phyloP scores from a whole-genome alignment of 495 filamentous ascomycete species.

The Daldinia vernicosa region DNA sequence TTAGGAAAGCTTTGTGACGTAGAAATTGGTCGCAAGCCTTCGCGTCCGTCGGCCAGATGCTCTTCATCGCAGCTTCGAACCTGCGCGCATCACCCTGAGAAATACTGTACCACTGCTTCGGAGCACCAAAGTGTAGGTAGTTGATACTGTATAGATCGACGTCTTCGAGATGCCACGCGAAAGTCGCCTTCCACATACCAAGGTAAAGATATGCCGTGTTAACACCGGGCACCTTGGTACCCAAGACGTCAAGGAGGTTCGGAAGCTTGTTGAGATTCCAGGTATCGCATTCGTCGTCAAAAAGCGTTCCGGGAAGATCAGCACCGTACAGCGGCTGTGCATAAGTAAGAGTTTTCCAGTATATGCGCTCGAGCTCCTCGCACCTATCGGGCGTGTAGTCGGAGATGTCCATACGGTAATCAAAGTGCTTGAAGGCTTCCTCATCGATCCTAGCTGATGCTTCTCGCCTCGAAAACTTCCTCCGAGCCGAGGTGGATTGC shows the following conservation, averaged over 20 bases:
- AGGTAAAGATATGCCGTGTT: conserved; percentile 99
- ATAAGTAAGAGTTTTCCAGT: conserved; percentile 96
- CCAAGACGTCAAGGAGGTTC: conserved; percentile 92
- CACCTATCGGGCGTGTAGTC: conserved; percentile 92
- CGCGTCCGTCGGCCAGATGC: conserved; percentile 93
- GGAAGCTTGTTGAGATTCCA: conserved; percentile 97
- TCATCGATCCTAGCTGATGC: conserved; percentile 80
- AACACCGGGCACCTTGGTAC: conserved; percentile 94
- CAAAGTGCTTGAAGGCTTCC: conserved; percentile 83
- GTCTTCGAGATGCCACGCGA: conserved; percentile 98
- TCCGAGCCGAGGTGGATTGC: conserved; percentile 67
- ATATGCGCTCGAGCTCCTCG: conserved; percentile 89
- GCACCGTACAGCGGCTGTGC: conserved; percentile 95
- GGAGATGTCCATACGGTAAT: conserved; percentile 84
- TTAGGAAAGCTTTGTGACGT: conserved; percentile 97
- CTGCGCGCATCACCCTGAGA: conserved; percentile 93
- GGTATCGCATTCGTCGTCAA: conserved; percentile 80
- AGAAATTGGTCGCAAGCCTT: conserved; percentile 97
- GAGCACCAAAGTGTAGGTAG: conserved; percentile 98
- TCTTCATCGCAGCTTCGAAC: conserved; percentile 96
- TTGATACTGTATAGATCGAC: conserved; percentile 99
- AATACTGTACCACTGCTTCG: conserved; percentile 99
- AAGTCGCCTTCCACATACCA: conserved; percentile 99
- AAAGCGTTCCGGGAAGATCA: conserved; percentile 96
- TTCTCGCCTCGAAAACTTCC: conserved; percentile 83